Base-by-base conservation (phyloP, 2,329 filamentous ascomycete genomes). In the Escovopsis weberi region DNA sequence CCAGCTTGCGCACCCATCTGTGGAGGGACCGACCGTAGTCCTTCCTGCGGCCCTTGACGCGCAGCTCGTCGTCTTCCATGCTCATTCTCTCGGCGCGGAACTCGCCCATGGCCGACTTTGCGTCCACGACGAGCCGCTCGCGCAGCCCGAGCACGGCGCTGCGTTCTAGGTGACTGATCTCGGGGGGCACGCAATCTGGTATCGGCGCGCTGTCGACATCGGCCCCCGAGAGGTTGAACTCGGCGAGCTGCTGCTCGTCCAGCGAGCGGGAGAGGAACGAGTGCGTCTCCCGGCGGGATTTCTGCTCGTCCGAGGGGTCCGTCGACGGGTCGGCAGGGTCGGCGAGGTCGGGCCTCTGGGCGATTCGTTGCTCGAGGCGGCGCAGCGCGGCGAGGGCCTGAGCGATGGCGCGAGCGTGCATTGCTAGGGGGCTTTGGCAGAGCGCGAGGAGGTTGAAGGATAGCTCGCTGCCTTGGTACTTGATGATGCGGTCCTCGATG, bases 361-460 rank as follows among this genome's bases (percentile, higher is more conserved):
- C 40, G 48, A 58, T 51, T 6, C 59, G 59, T 1, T 52, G 47
- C 40, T 66, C 53, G 2, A 76, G 53, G 26, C 52, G 51, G 6
- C 55, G 48, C 28, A 73, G 47, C 15, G 58, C 56, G 48, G 66
- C 57, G 43, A 70, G 53, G 38, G 63, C 66, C 23, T 53, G 47
- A 2, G 66, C 64, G 19, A 79, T 64, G 5, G 59, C 61, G 58
- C 45, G 72, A 45, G 55, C 66, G 10, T 78, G 62, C 3, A 61
- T 57, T 11, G 62, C 52, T 2, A 82, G 59, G 0, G 84, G 79
- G 44, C 80, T 82, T 44, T 74, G 72, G 48, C 81, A 82, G 2
- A 94, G 63, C 23, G 85, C 80, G 39, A 94, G 68, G 33, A 94
- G 74, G 48, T 77, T 87, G 62, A 86, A 93, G n/a, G 80, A 73